Evolutionary conservation across 176 grass and related monocot species (phyloP).

Genomic region (Triticum timopheevii): DNA sequence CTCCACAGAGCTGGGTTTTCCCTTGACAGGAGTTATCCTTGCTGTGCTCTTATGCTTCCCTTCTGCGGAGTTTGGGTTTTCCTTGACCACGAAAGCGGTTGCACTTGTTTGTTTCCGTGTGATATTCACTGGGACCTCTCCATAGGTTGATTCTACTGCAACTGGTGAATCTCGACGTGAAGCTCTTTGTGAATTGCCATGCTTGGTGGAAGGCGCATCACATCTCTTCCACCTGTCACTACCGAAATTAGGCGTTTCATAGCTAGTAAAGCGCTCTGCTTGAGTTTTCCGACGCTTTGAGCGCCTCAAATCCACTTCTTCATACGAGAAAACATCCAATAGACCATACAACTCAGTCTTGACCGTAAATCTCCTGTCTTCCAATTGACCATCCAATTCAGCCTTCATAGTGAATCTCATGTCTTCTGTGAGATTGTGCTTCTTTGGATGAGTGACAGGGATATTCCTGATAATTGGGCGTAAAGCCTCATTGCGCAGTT

Average conservation of each 20-base stretch:
- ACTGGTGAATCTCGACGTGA: neutral
- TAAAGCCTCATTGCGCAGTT: constrained; percentile 22
- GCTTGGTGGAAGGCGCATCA: neutral
- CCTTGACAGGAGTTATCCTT: constrained; percentile 20
- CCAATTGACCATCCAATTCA: constrained; percentile 28
- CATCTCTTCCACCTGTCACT: constrained; percentile 38
- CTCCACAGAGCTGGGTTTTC: constrained; percentile 9
- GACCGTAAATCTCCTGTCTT: neutral
- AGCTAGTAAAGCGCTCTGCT: constrained; percentile 61
- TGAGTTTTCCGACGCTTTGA: constrained; percentile 70
- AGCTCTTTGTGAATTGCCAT: neutral
- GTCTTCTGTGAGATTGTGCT: constrained; percentile 2
- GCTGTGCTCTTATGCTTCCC: constrained; percentile 6
- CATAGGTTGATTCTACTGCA: constrained; percentile 18
- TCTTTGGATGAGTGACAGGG: constrained; percentile 36
- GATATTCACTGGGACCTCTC: constrained; percentile 12
- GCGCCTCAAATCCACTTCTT: constrained; percentile 62
- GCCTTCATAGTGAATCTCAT: constrained; percentile 6
- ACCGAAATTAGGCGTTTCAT: constrained; percentile 53
- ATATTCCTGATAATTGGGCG: constrained; percentile 44
- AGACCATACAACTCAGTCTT: constrained; percentile 30
- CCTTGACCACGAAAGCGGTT: constrained; percentile 8
- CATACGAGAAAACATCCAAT: constrained; percentile 53
- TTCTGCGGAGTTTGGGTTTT: neutral
- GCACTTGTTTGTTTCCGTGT: constrained; percentile 25